A percentile compares a stretch with the other conserved stretches of the same genome.
phyloP scores from a whole-genome alignment of 768 basidiomycete genomes.

The Russula earlei region DNA sequence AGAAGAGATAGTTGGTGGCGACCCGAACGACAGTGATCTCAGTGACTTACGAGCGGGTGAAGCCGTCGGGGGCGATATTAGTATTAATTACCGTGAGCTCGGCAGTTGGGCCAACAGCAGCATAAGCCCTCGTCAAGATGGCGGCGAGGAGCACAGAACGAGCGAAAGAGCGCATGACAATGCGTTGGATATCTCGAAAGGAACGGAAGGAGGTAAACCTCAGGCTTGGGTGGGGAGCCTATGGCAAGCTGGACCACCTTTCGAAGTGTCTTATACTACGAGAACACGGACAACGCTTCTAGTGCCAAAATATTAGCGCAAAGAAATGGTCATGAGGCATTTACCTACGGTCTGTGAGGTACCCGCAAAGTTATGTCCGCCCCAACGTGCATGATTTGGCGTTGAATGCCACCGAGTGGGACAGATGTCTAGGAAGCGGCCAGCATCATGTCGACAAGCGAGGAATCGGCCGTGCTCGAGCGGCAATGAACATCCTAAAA shows the following conservation, averaged over 20 bases:
- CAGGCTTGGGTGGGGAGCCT: not conserved
- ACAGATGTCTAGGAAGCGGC: no score
- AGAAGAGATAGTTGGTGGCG: not conserved
- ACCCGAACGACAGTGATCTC: not conserved
- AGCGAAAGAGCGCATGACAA: not conserved
- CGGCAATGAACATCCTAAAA: no score
- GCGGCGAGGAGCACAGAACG: not conserved
- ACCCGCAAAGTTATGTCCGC: not conserved
- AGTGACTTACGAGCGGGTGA: conserved; percentile 10
- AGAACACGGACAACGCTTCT: not conserved
- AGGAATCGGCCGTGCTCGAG: no score
- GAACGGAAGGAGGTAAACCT: not conserved
- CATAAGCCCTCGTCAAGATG: not conserved
- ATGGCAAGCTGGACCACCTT: no score
- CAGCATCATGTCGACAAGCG: no score
- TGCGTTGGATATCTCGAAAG: not conserved
- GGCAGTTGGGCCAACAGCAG: conserved; percentile 20
- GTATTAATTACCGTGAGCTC: conserved; percentile 20
- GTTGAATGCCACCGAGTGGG: no score
- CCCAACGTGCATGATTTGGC: no score
- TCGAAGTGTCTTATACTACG: not conserved
- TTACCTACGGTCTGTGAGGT: not conserved
- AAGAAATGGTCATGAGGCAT: not conserved
- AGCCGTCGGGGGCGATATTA: conserved; percentile 21
- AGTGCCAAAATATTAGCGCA: not conserved